Percentiles rank a stretch among this genome's conserved stretches.
Evolutionary conservation across 2,329 filamentous ascomycete genomes (phyloP).

Genomic region (Ambrosiella xylebori): DNA sequence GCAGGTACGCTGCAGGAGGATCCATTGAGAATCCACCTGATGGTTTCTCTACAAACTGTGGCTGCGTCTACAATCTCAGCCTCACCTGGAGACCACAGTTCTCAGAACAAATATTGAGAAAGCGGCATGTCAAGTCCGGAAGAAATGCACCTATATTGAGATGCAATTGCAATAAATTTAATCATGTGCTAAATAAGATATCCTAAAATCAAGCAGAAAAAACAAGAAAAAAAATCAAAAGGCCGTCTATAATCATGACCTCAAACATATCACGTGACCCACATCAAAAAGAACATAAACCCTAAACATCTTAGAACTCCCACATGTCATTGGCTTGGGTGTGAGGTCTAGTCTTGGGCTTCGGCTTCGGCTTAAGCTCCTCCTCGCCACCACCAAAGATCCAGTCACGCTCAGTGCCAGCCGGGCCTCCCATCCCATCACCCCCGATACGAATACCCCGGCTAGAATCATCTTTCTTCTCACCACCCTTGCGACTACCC

Average conservation of each 20-base stretch:
- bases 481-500: conserved; percentile 30
- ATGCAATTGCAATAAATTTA: not conserved
- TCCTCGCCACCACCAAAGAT: conserved; percentile 35
- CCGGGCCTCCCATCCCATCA: conserved; percentile 49
- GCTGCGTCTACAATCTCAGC: not conserved
- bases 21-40: no score
- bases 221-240: conserved; percentile 4
- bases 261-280: not conserved
- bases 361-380: conserved; percentile 18
- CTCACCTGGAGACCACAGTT: not conserved
- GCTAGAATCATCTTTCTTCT: conserved; percentile 16
- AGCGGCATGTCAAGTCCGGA: not conserved
- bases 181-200: not conserved
- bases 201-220: conserved; percentile 11
- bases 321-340: conserved; percentile 26
- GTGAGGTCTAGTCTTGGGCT: conserved; percentile 21
- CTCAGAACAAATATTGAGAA: not conserved
- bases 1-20: no score
- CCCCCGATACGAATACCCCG: conserved; percentile 32
- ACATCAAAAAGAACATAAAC: not conserved
- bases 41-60: no score
- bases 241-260: conserved; percentile 4
- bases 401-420: conserved; percentile 38
- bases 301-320: conserved; percentile 25
- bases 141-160: not conserved